phyloP scores from a whole-genome alignment of 2,329 filamentous ascomycete genomes.

The Alternaria sp. region DNA sequence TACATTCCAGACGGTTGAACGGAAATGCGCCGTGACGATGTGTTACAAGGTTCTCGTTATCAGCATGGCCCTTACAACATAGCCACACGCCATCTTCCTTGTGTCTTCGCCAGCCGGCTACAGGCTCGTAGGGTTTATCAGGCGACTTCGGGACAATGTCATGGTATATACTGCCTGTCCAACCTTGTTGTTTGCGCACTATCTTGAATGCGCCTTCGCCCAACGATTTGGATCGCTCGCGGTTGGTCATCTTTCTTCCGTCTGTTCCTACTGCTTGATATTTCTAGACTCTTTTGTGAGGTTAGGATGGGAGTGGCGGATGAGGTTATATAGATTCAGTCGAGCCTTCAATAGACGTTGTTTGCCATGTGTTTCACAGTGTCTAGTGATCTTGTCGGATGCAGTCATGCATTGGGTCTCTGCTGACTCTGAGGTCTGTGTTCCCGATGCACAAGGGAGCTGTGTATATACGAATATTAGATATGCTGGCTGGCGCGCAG shows the following conservation, averaged over 20 bases:
- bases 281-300: background rate
- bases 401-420: background rate
- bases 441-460: background rate
- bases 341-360: background rate
- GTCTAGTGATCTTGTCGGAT: background rate
- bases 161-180: background rate
- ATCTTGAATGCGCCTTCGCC: background rate
- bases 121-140: background rate
- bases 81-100: slow-evolving; percentile 19
- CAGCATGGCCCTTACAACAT: slow-evolving; percentile 13
- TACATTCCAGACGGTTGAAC: background rate
- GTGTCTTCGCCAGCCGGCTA: background rate
- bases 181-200: background rate
- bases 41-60: slow-evolving; percentile 17
- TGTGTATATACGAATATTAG: background rate
- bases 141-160: background rate
- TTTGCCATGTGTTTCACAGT: background rate
- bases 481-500: background rate
- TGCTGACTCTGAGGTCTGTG: background rate
- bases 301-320: background rate
- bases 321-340: background rate
- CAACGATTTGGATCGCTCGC: background rate
- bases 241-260: background rate
- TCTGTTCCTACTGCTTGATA: background rate
- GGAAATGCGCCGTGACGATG: background rate